These are phyloP conservation scores for Mycena crocata DNA, from an alignment of 768 basidiomycete species.

Conservation along the genomic window DNA sequence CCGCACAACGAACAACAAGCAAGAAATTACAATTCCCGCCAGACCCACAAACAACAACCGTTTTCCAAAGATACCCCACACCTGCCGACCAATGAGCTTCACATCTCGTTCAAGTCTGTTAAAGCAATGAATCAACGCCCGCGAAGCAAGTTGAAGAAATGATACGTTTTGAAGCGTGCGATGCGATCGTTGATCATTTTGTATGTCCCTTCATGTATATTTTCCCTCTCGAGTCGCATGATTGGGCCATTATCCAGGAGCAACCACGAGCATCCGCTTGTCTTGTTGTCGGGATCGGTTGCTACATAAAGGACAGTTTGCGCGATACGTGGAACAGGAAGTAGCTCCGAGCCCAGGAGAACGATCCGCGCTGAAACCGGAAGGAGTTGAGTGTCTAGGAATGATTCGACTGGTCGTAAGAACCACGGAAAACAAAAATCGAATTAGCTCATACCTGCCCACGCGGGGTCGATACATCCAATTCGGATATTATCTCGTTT, in stretches of 20 bases:
- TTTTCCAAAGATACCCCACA: conserved; percentile 2
- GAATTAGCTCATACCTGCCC: conserved; percentile 53
- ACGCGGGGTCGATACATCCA: conserved; percentile 63
- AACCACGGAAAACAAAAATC: neutral
- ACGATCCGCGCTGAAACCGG: conserved; percentile 51
- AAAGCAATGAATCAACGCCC: neutral
- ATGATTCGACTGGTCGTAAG: too few relatives aligned
- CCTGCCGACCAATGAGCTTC: neutral
- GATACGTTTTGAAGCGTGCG: conserved; percentile 6
- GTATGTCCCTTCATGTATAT: conserved; percentile 64
- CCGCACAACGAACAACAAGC: too few relatives aligned
- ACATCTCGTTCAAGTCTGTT: neutral
- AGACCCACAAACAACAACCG: too few relatives aligned
- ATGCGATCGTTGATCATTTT: conserved; percentile 58
- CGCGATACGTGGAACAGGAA: conserved; percentile 59
- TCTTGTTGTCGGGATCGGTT: conserved; percentile 55
- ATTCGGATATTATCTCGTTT: conserved; percentile 54
- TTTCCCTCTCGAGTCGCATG: conserved; percentile 57
- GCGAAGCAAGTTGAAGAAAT: conserved; percentile 2
- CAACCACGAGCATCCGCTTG: conserved; percentile 60
- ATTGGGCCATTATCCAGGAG: conserved; percentile 64
- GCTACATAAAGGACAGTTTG: conserved; percentile 65
- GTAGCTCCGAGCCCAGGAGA: conserved; percentile 61
- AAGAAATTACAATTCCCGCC: too few relatives aligned
- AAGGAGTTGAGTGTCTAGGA: too few relatives aligned